These are phyloP conservation scores for Tricladium varicosporioides DNA, from an alignment of 2,329 filamentous ascomycete genomes.

Conservation along the genomic window DNA sequence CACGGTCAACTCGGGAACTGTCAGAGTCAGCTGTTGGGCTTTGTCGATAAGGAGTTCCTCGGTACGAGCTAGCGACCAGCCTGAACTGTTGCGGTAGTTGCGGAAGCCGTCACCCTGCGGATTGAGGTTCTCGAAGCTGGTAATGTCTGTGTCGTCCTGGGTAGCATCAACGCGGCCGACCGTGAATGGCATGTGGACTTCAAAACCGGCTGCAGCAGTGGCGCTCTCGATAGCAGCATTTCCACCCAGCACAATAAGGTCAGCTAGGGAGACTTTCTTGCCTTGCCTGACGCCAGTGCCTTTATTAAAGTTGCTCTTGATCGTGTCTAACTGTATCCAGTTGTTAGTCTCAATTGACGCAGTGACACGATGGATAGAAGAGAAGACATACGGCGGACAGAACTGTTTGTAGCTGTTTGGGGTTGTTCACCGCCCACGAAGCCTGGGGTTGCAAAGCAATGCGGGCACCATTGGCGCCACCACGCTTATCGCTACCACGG, in stretches of 20 bases:
- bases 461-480: constrained; percentile 76
- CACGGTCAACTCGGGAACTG: constrained; percentile 54
- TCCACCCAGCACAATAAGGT: constrained; percentile 57
- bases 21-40: constrained; percentile 54
- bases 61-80: constrained; percentile 47
- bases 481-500: constrained; percentile 76
- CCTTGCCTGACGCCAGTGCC: no score
- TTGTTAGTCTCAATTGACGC: no score
- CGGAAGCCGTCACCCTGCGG: constrained; percentile 57
- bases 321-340: no score
- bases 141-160: constrained; percentile 53
- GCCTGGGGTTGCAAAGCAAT: constrained; percentile 62
- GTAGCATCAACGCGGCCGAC: constrained; percentile 56
- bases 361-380: no score
- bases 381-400: no score
- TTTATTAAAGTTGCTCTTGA: no score
- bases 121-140: constrained; percentile 53
- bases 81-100: constrained; percentile 50
- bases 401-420: constrained; percentile 30
- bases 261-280: constrained; percentile 58
- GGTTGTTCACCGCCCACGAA: constrained; percentile 74
- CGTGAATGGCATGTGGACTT: constrained; percentile 50
- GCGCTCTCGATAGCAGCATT: constrained; percentile 55
- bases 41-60: constrained; percentile 57
- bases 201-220: no score